phyloP scores from a whole-genome alignment of 352 stramenopile genomes.

The Phytophthora multivora region DNA sequence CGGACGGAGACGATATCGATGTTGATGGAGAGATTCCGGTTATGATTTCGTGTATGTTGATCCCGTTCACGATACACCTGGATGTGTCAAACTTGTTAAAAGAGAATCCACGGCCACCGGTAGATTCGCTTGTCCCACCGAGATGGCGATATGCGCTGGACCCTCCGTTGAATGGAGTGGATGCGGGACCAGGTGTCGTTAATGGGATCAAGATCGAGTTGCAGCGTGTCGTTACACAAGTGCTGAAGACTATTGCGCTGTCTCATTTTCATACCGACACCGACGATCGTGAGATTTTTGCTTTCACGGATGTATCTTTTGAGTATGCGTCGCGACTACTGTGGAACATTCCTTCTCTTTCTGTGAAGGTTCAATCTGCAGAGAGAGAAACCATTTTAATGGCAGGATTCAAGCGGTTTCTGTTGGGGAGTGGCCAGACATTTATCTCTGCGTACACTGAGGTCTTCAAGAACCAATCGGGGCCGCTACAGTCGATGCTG shows the following conservation, averaged over 20 bases:
- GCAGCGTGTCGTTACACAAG: slow-evolving; percentile 56
- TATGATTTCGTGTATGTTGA: slow-evolving; percentile 66
- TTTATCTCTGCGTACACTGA: slow-evolving; percentile 83
- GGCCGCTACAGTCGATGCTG: slow-evolving; percentile 70
- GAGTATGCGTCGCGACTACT: slow-evolving; percentile 60
- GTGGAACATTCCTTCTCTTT: slow-evolving; percentile 81
- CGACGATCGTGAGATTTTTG: slow-evolving; percentile 66
- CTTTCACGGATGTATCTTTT: slow-evolving; percentile 83
- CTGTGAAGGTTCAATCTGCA: slow-evolving; percentile 52
- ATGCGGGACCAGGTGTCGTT: slow-evolving; percentile 24
- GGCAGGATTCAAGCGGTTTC: slow-evolving; percentile 73
- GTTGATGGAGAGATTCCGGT: slow-evolving; percentile 56
- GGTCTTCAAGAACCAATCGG: slow-evolving; percentile 63
- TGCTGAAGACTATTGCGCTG: slow-evolving; percentile 78
- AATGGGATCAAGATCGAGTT: slow-evolving; percentile 56
- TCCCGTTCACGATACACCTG: slow-evolving; percentile 75
- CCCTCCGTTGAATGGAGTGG: slow-evolving; percentile 12
- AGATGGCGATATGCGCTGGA: slow-evolving; percentile 30
- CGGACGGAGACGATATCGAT: slow-evolving; percentile 41
- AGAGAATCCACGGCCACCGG: slow-evolving; percentile 8
- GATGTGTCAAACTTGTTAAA: slow-evolving; percentile 52
- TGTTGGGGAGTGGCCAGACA: slow-evolving; percentile 68
- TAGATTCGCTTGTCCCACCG: slow-evolving; percentile 1
- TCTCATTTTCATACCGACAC: slow-evolving; percentile 72
- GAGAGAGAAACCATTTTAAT: slow-evolving; percentile 53